Evolutionary conservation across 164 flowering plant genomes (phyloP).

Genomic region (Nymphaea colorata): DNA sequence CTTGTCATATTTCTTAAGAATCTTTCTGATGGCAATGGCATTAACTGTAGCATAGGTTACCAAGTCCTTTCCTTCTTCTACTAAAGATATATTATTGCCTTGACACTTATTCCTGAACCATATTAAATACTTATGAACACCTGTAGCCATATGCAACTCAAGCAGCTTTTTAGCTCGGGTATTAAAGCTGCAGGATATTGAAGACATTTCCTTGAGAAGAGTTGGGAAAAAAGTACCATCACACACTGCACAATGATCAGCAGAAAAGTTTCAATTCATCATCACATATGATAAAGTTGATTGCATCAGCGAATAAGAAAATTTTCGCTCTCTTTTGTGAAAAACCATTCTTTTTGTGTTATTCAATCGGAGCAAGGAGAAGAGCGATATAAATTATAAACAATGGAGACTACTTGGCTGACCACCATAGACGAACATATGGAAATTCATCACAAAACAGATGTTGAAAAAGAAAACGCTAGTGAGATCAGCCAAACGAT

Average conservation of each 20-base stretch:
- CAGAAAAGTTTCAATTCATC: too few species aligned
- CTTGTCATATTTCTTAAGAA: constrained; percentile 93
- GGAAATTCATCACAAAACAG: too few species aligned
- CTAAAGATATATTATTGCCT: constrained; percentile 39
- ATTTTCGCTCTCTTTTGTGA: too few species aligned
- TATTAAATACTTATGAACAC: constrained; percentile 48
- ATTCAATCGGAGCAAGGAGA: too few species aligned
- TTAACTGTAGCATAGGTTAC: constrained; percentile 78
- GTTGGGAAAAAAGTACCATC: constrained; percentile 91
- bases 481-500: too few species aligned
- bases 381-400: too few species aligned
- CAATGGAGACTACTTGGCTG: too few species aligned
- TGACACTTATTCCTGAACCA: constrained; percentile 51
- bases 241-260: constrained; percentile 39
- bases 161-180: constrained; percentile 71
- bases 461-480: too few species aligned
- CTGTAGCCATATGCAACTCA: constrained; percentile 65
- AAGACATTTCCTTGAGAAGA: constrained; percentile 79
- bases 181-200: constrained; percentile 64
- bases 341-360: too few species aligned
- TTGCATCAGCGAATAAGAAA: too few species aligned
- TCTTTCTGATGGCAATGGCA: constrained; percentile 79
- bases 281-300: too few species aligned
- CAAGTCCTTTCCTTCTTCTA: constrained; percentile 77
- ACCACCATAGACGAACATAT: too few species aligned